Percentiles rank a stretch among this genome's conserved stretches.
These are phyloP conservation scores for Verticillium albo-atrum DNA, from an alignment of 2,329 filamentous ascomycete genomes.

Conservation along the genomic window DNA sequence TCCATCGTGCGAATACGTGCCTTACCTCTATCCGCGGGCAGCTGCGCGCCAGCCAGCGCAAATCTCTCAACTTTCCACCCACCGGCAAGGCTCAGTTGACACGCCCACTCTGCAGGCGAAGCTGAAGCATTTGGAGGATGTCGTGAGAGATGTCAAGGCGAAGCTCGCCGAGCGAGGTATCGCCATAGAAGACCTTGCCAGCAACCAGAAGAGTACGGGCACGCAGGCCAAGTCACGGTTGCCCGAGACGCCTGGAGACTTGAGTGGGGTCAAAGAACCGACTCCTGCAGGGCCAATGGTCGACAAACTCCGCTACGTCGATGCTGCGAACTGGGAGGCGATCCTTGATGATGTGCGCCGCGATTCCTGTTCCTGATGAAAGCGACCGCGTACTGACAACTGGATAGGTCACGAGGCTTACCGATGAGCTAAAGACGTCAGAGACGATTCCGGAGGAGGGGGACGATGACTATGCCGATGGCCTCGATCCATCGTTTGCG, in stretches of 20 bases:
- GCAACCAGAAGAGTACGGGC: not conserved
- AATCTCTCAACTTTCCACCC: conserved; percentile 6
- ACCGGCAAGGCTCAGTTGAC: not conserved
- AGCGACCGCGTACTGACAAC: not conserved
- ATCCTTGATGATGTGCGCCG: conserved; percentile 22
- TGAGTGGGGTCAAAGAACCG: conserved; percentile 5
- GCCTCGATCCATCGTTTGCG: conserved; percentile 10
- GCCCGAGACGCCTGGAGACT: conserved; percentile 7
- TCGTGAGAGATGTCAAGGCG: conserved; percentile 2
- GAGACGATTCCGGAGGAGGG: conserved; percentile 8
- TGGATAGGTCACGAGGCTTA: conserved; percentile 14
- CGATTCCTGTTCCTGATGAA: not conserved
- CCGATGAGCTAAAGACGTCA: conserved; percentile 14
- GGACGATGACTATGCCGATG: conserved; percentile 13
- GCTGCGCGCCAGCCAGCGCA: conserved; percentile 10
- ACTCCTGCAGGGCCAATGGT: conserved; percentile 14
- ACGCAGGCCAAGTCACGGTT: not conserved
- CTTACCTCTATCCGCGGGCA: conserved; percentile 15
- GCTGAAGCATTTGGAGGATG: not conserved
- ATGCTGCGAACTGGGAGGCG: conserved; percentile 24
- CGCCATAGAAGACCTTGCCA: not conserved
- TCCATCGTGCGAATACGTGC: conserved; percentile 19
- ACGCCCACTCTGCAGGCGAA: not conserved
- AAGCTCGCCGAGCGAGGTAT: conserved; percentile 1
- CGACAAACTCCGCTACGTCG: conserved; percentile 20